phyloP scores from a whole-genome alignment of 225 moss, liverwort and hornwort species.

The Anthoceros angustus region DNA sequence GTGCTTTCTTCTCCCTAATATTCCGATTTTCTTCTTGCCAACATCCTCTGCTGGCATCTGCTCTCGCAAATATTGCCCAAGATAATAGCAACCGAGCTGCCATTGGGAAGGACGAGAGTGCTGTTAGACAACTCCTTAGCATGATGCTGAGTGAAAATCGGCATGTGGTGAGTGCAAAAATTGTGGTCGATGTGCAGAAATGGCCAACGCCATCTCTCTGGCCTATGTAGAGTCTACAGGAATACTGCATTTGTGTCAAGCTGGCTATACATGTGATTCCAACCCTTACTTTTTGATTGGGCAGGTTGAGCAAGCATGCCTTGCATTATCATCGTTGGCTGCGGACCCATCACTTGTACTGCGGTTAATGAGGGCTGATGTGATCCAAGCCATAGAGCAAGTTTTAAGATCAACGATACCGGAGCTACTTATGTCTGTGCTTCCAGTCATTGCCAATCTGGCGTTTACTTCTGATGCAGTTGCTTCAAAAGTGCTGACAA shows the following conservation, averaged over 20 bases:
- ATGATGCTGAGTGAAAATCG: constrained; percentile 98
- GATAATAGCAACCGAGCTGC: constrained; percentile 92
- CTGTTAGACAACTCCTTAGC: constrained; percentile 91
- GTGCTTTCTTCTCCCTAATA: constrained; percentile 97
- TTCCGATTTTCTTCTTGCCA: constrained; percentile 99
- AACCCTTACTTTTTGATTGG: not conserved
- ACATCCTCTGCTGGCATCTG: constrained; percentile 91
- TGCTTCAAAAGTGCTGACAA: constrained; percentile 82
- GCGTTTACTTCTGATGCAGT: constrained; percentile 98
- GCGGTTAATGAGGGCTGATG: constrained; percentile 98
- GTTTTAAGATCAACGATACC: constrained; percentile 63
- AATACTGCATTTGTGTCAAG: not conserved
- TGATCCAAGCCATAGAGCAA: constrained; percentile 95
- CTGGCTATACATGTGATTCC: not conserved
- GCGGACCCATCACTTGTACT: constrained; percentile 94
- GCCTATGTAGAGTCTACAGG: not conserved
- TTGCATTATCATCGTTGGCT: constrained; percentile 90
- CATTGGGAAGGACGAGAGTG: constrained; percentile 98
- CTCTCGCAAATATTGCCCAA: constrained; percentile 92
- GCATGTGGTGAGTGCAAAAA: constrained; percentile 58
- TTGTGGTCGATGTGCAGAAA: not conserved
- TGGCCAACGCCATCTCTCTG: not conserved
- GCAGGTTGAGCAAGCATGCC: constrained; percentile 96
- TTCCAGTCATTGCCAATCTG: constrained; percentile 89
- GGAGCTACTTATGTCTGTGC: constrained; percentile 82